A percentile compares a stretch with the other conserved stretches of the same genome.
Conservation (phyloP, 371 early-diverging fungal genomes). For the Lichtheimia ornata region DNA sequence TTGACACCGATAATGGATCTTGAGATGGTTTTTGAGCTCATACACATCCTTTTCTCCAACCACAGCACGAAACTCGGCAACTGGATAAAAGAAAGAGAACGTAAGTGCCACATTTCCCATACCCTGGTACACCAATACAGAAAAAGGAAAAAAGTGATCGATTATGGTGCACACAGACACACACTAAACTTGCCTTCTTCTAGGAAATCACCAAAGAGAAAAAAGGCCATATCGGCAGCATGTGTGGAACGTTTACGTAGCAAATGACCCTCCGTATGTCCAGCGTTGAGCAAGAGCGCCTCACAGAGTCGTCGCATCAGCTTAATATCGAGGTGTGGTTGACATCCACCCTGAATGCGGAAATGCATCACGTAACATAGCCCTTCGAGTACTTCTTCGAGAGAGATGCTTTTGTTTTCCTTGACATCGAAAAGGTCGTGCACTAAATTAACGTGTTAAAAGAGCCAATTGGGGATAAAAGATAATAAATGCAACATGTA, state of each 20-base stretch:
- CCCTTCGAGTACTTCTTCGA: conserved; percentile 85
- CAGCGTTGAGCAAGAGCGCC: conserved; percentile 80
- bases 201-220: conserved; percentile 92
- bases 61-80: conserved; percentile 69
- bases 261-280: conserved; percentile 64
- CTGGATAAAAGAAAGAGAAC: conserved; percentile 4
- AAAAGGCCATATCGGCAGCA: conserved; percentile 87
- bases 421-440: conserved; percentile 69
- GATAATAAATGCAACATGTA: too few species aligned
- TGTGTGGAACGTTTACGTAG: conserved; percentile 65
- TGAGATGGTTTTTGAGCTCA: conserved; percentile 77
- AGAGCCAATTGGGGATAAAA: conserved; percentile 14
- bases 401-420: conserved; percentile 73
- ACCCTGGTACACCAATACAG: neutral
- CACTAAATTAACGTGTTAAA: conserved; percentile 30
- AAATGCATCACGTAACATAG: conserved; percentile 94
- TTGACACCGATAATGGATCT: conserved; percentile 82
- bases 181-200: conserved; percentile 65
- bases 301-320: conserved; percentile 87
- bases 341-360: conserved; percentile 83
- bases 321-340: conserved; percentile 75
- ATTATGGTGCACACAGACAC: too few species aligned
- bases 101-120: conserved; percentile 2
- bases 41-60: conserved; percentile 75
- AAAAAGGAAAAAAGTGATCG: neutral